Percentiles rank a stretch among this genome's conserved stretches.
Evolutionary conservation across 306 rosid species (phyloP).

Genomic region (Datisca glomerata): DNA sequence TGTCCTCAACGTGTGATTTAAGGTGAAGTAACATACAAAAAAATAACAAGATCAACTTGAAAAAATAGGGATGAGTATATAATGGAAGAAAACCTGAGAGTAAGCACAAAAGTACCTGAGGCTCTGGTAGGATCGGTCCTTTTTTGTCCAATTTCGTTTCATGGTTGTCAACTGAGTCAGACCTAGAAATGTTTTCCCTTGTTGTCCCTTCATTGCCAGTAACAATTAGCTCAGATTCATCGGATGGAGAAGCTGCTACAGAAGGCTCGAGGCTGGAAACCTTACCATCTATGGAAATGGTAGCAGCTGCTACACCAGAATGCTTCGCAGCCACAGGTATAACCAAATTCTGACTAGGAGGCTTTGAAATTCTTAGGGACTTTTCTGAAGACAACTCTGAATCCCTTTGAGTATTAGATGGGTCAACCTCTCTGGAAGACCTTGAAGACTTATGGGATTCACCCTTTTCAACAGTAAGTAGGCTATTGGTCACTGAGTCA

Average conservation of each 20-base stretch:
- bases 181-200: slow-evolving; percentile 39
- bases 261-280: slow-evolving; percentile 14
- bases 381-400: slow-evolving; percentile 18
- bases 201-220: slow-evolving; percentile 30
- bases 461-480: slow-evolving; percentile 25
- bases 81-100: neutral
- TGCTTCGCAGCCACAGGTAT: slow-evolving; percentile 18
- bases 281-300: slow-evolving; percentile 24
- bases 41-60: neutral
- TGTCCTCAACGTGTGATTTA: slow-evolving; percentile 36
- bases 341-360: slow-evolving; percentile 21
- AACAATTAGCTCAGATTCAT: slow-evolving; percentile 27
- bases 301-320: slow-evolving; percentile 19
- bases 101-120: slow-evolving; percentile 43
- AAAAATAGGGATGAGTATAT: slow-evolving; percentile 6
- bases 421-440: slow-evolving; percentile 25
- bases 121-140: slow-evolving; percentile 32
- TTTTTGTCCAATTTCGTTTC: slow-evolving; percentile 42
- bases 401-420: slow-evolving; percentile 24
- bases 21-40: slow-evolving; percentile 6
- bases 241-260: slow-evolving; percentile 19
- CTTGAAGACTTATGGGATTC: slow-evolving; percentile 31
- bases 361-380: slow-evolving; percentile 22
- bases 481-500: slow-evolving; percentile 23
- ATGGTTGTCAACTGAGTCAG: slow-evolving; percentile 56